Percentiles rank a stretch among this genome's conserved stretches.
phyloP scores from a whole-genome alignment of 2,329 filamentous ascomycete species.

The Monilinia polystroma region DNA sequence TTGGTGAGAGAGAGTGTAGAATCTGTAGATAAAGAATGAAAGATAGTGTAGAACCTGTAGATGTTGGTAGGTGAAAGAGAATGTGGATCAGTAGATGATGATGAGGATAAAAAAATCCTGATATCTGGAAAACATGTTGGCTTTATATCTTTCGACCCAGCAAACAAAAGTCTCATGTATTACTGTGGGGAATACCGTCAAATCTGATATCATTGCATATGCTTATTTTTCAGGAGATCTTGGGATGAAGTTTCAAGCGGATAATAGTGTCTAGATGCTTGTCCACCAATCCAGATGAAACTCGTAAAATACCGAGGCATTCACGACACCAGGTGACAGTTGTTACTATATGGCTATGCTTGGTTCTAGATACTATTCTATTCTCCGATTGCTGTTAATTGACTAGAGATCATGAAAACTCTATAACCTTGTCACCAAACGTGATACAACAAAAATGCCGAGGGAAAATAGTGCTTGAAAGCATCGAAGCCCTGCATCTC shows the following conservation, averaged over 20 bases:
- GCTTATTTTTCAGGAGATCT: slow-evolving; percentile 10
- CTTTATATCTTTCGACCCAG: slow-evolving; percentile 10
- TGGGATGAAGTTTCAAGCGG: slow-evolving; percentile 9
- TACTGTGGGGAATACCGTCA: background rate
- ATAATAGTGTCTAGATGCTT: slow-evolving; percentile 1
- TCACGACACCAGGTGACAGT: background rate
- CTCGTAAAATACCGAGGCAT: slow-evolving; percentile 1
- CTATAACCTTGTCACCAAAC: too few species aligned
- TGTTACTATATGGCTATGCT: too few species aligned
- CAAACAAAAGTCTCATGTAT: background rate
- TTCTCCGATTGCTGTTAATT: background rate
- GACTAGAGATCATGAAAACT: too few species aligned
- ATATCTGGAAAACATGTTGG: background rate
- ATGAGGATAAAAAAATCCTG: background rate
- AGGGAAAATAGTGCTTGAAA: background rate
- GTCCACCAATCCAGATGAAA: background rate
- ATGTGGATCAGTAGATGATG: background rate
- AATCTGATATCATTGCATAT: background rate
- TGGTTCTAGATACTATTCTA: background rate
- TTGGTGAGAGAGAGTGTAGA: background rate
- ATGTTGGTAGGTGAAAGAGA: background rate
- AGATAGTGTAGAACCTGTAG: background rate
- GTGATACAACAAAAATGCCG: too few species aligned
- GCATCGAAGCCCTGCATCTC: background rate
- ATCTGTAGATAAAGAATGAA: background rate